Conservation (phyloP, 2,329 filamentous ascomycete species). For the Alternaria brassicae region DNA sequence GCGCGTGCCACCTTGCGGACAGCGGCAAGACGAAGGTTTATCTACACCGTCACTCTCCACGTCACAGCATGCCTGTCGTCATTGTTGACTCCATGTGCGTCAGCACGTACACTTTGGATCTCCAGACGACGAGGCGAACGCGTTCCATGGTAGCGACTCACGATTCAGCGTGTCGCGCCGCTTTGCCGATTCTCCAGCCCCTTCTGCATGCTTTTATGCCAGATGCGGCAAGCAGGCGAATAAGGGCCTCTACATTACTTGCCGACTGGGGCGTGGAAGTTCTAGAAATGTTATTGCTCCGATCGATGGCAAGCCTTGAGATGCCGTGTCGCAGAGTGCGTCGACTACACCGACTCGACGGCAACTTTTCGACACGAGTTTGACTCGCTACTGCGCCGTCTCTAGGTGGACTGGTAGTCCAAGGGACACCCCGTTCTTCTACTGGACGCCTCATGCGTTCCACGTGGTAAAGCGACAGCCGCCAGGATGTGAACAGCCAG, state of each 20-base stretch:
- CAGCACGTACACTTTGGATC: slow-evolving; percentile 1
- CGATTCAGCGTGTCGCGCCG: slow-evolving; percentile 8
- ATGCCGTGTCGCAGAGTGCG: slow-evolving; percentile 23
- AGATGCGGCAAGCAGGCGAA: slow-evolving; percentile 6
- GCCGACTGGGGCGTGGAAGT: slow-evolving; percentile 3
- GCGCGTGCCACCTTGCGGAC: slow-evolving; percentile 3
- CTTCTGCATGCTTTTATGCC: slow-evolving; percentile 5
- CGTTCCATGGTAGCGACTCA: slow-evolving; percentile 3
- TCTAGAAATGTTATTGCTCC: slow-evolving; percentile 8
- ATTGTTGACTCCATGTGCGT: background rate
- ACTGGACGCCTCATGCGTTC: slow-evolving; percentile 21
- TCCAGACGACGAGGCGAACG: slow-evolving; percentile 1
- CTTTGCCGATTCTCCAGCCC: slow-evolving; percentile 1
- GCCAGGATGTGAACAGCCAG: slow-evolving; percentile 11
- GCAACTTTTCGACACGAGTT: slow-evolving; percentile 17
- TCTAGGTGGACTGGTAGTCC: background rate
- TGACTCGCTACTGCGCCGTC: slow-evolving; percentile 17
- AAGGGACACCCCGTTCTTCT: slow-evolving; percentile 1
- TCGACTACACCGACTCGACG: slow-evolving; percentile 33
- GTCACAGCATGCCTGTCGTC: background rate
- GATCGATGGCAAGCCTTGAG: slow-evolving; percentile 9
- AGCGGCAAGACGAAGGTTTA: slow-evolving; percentile 4
- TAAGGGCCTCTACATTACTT: background rate
- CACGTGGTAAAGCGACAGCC: slow-evolving; percentile 25
- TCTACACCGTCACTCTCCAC: slow-evolving; percentile 6